These are phyloP conservation scores for Bretschneidera sinensis DNA, from an alignment of 345 rosid genomes.

Conservation along the genomic window DNA sequence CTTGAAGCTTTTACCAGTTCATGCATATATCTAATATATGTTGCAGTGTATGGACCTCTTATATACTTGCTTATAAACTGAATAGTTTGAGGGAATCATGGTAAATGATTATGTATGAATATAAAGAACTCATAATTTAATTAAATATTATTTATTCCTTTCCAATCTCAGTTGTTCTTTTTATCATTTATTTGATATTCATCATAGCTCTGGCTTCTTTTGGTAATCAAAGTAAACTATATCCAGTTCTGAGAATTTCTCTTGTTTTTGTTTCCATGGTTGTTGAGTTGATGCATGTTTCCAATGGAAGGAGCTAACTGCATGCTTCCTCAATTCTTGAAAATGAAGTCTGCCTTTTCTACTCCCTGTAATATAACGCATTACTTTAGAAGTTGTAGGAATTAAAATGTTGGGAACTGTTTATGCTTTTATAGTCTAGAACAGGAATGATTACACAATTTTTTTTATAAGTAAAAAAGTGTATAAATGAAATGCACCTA, in stretches of 20 bases:
- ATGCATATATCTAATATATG: background rate
- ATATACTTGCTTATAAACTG: background rate
- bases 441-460: background rate
- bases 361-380: background rate
- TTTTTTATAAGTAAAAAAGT: too few species aligned
- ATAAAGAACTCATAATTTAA: too few species aligned
- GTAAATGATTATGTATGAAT: background rate
- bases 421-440: background rate
- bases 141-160: too few species aligned
- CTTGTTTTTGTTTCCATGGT: background rate
- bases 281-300: too few species aligned
- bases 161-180: background rate
- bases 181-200: background rate
- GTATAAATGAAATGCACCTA: too few species aligned
- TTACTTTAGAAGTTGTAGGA: background rate
- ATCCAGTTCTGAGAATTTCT: background rate
- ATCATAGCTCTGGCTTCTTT: background rate
- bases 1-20: background rate
- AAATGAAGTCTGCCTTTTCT: too few species aligned
- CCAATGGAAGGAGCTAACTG: background rate
- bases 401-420: background rate
- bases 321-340: background rate
- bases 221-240: background rate
- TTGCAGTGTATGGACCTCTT: background rate
- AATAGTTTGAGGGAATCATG: background rate